phyloP scores from a whole-genome alignment of 371 early-diverging fungal species.

The Apophysomyces trapeziformis region DNA sequence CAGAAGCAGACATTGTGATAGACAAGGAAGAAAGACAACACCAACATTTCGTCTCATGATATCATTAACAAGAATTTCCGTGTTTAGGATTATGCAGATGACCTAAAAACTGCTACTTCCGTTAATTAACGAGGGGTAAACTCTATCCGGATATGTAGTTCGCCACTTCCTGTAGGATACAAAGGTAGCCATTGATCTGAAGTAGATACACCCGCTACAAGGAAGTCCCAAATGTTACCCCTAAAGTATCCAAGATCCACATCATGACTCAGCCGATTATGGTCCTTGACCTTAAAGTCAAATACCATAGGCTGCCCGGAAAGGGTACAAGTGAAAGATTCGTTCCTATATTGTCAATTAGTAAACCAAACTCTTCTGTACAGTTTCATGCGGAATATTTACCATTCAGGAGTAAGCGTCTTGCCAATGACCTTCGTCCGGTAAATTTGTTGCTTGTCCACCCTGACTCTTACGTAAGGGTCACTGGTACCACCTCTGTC shows the following conservation, averaged over 20 bases:
- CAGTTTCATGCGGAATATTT: slow-evolving; percentile 8
- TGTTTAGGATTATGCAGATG: neutral
- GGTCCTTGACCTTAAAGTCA: slow-evolving; percentile 65
- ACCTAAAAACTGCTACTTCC: neutral
- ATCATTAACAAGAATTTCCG: neutral
- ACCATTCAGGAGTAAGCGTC: slow-evolving; percentile 73
- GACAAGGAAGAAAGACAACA: neutral
- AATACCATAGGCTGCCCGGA: slow-evolving; percentile 43
- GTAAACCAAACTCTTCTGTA: neutral
- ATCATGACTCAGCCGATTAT: slow-evolving; percentile 67
- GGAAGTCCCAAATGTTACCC: slow-evolving; percentile 56
- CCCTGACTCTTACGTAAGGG: slow-evolving; percentile 52
- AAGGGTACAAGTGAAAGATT: slow-evolving; percentile 18
- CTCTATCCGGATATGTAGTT: slow-evolving; percentile 39
- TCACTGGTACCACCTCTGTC: slow-evolving; percentile 59
- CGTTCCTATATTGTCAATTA: slow-evolving; percentile 27
- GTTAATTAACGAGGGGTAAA: slow-evolving; percentile 17
- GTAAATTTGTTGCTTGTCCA: slow-evolving; percentile 55
- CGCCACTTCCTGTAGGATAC: slow-evolving; percentile 41
- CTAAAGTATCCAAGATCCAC: slow-evolving; percentile 60
- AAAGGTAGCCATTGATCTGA: slow-evolving; percentile 43
- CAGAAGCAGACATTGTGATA: neutral
- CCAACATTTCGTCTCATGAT: neutral
- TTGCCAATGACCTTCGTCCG: slow-evolving; percentile 81
- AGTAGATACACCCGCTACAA: slow-evolving; percentile 21